phyloP scores from a whole-genome alignment of 176 grass and related monocot species.

The Ampelocalamus luodianensis region DNA sequence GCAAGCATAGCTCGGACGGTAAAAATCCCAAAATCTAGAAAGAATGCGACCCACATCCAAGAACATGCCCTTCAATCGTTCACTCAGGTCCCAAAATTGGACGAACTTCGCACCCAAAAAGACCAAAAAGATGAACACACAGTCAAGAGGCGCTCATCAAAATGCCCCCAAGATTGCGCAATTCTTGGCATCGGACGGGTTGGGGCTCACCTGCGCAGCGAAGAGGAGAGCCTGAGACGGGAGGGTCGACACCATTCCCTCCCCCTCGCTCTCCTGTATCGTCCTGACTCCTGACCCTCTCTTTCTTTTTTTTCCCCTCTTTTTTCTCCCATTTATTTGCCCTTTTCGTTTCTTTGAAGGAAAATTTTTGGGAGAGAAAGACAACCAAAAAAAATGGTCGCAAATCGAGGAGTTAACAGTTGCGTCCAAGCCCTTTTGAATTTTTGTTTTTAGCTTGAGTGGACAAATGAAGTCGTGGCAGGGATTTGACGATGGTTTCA shows the following conservation, averaged over 20 bases:
- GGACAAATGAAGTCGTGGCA: background rate
- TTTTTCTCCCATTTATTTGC: background rate
- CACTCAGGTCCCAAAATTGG: background rate
- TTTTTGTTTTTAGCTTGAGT: too few species aligned
- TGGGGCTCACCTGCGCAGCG: constrained; percentile 38
- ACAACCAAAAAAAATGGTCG: background rate
- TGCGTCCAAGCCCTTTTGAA: background rate
- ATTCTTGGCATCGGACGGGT: constrained; percentile 1
- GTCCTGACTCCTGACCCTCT: background rate
- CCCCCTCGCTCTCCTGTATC: constrained; percentile 1
- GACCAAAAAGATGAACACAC: background rate
- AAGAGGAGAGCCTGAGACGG: constrained; percentile 23
- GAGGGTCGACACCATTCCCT: constrained; percentile 16
- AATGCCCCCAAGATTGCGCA: background rate
- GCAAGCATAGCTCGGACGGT: background rate
- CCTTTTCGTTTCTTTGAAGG: constrained; percentile 50
- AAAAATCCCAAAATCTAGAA: background rate
- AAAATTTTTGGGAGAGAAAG: background rate
- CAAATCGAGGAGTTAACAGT: background rate
- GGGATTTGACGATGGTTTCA: background rate
- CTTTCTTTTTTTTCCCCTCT: background rate
- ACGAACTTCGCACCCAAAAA: constrained; percentile 15
- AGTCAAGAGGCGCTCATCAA: constrained; percentile 1
- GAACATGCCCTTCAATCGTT: background rate
- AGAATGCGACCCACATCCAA: constrained; percentile 32